Percentiles rank a stretch among this genome's conserved stretches.
phyloP scores from a whole-genome alignment of 208 protist species.

The Wallacemonas sp. region DNA sequence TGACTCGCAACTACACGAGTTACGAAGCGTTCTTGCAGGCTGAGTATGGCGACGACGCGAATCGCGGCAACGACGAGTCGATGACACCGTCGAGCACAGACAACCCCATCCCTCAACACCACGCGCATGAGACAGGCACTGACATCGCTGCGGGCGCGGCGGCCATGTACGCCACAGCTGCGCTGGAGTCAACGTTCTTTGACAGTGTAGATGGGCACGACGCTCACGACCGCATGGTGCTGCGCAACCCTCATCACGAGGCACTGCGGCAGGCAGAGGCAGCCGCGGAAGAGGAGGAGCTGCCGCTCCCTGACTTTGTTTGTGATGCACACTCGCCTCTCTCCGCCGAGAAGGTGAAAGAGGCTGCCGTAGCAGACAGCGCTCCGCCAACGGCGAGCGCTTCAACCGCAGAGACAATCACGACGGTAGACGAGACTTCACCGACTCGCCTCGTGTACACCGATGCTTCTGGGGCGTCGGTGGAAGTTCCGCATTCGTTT shows the following conservation, averaged over 20 bases:
- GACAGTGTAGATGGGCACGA: slow-evolving; percentile 30
- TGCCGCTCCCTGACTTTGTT: slow-evolving; percentile 64
- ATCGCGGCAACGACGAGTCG: not conserved
- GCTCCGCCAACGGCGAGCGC: no score
- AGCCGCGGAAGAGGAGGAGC: slow-evolving; percentile 26
- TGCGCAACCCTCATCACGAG: slow-evolving; percentile 30
- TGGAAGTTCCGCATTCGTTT: not conserved
- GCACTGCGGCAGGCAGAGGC: slow-evolving; percentile 27
- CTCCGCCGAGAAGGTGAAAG: no score
- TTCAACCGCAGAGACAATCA: not conserved
- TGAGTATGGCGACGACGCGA: slow-evolving; percentile 25
- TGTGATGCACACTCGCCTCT: no score
- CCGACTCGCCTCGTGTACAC: not conserved
- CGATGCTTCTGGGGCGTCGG: not conserved
- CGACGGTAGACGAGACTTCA: not conserved
- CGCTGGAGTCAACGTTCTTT: slow-evolving; percentile 35
- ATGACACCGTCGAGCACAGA: no score
- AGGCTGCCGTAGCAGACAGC: no score
- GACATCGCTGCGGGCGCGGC: not conserved
- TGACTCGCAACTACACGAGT: slow-evolving; percentile 61
- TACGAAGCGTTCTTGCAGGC: slow-evolving; percentile 72
- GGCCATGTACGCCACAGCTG: slow-evolving; percentile 18
- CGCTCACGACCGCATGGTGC: slow-evolving; percentile 34
- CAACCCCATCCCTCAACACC: no score
- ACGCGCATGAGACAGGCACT: not conserved